Conservation (phyloP, 148 eudicot genomes). For the Rhododendron griersonianum region DNA sequence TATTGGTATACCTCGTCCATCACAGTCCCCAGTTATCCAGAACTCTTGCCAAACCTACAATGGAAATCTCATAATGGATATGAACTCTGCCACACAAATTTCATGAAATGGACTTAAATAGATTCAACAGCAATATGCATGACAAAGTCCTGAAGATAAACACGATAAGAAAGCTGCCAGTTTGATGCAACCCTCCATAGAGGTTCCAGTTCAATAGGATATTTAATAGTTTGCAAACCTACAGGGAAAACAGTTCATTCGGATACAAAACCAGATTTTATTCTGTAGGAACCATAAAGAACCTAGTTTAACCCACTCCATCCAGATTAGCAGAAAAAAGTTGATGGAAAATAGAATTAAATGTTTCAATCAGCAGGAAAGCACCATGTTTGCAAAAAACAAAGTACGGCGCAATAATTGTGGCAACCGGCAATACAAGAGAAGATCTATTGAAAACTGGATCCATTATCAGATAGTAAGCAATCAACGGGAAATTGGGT, state of each 20-base stretch:
- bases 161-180: background rate
- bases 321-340: slow-evolving; percentile 17
- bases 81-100: background rate
- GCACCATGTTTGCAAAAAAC: too few species aligned
- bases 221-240: background rate
- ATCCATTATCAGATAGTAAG: background rate
- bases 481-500: background rate
- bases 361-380: background rate
- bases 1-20: too few species aligned
- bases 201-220: background rate
- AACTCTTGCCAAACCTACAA: too few species aligned
- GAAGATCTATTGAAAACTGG: background rate
- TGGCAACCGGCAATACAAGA: background rate
- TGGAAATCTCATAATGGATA: background rate
- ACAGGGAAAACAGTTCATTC: background rate
- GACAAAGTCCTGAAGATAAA: background rate
- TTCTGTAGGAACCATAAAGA: background rate
- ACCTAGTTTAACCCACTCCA: background rate
- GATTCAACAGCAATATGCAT: background rate
- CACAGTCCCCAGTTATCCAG: too few species aligned
- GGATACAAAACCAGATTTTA: background rate
- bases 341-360: background rate
- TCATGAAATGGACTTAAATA: background rate
- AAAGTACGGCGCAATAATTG: background rate
- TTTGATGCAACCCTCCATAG: background rate